Evolutionary conservation across 2,329 filamentous ascomycete genomes (phyloP), one percentile per base, ranked within the genome.

Genomic region (Fusarium temperatum): DNA sequence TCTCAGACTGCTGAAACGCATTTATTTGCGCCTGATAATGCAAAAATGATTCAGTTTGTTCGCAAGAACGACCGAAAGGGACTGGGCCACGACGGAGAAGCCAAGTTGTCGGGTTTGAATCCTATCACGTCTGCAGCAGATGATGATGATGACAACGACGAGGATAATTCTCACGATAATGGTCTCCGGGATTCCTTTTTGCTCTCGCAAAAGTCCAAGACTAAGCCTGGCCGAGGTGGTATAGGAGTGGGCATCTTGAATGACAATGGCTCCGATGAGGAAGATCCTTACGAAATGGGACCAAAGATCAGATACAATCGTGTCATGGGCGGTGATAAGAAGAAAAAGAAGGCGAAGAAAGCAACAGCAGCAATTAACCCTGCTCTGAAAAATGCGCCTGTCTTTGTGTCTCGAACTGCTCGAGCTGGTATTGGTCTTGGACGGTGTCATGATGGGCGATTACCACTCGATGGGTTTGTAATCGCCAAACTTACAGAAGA

Each of bases 181-280:
- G 39, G 59, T 11, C 28, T 63, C 13, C 61, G 38, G 20, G 55
- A 50, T 24, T 65, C 73, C 22, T 76, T 78, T 1, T 47, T 79
- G 10, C 63, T 77, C 15, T 41, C 69, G 63, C 66, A 73, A 7
- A 87, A 86, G 60, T 89, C 90, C 63, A 92, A 91, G 78, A 30
- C 83, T 81, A 77, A 84, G 85, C 66, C 84, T 79, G 66, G 73
- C 11, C 87, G 87, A 59, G 90, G 92, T 6, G 94, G 93, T 0
- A 94, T 98, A 73, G 96, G 96, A 1, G 92, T 98, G 20, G 96
- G 96, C 1, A 87, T 98, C 4, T 83, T 98, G 51, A 98, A 98
- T 77, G 96, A 98, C 75, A 96, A 92, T 26, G 95, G 95, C 17
- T 98, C 96, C 9, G 96, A 98, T 75, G 95, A 98, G 51, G 96